These are phyloP conservation scores for Dryas drummondii DNA, from an alignment of 306 rosid species.

Conservation along the genomic window DNA sequence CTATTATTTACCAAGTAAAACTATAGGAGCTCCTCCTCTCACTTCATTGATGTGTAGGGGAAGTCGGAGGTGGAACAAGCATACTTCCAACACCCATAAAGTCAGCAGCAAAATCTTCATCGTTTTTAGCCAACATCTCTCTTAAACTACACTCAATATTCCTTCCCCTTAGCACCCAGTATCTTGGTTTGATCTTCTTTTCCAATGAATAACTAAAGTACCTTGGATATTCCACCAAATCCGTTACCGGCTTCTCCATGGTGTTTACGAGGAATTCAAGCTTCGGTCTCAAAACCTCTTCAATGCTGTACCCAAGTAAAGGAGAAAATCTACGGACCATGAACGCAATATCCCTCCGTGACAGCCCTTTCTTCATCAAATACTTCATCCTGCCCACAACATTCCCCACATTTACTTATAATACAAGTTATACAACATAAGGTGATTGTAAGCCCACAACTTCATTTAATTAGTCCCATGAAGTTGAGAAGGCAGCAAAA, in stretches of 20 bases:
- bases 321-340: conserved; percentile 87
- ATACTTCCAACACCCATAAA: conserved; percentile 40
- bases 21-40: background rate
- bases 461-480: background rate
- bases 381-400: conserved; percentile 54
- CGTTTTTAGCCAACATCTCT: conserved; percentile 81
- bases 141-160: conserved; percentile 65
- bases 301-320: conserved; percentile 74
- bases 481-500: background rate
- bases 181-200: conserved; percentile 87
- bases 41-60: conserved; percentile 17
- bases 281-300: conserved; percentile 78
- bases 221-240: conserved; percentile 81
- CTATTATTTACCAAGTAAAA: conserved; percentile 32
- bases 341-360: conserved; percentile 57
- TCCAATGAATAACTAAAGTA: conserved; percentile 91
- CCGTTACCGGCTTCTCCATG: conserved; percentile 75
- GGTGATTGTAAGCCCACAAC: too few species aligned
- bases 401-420: conserved; percentile 17
- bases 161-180: conserved; percentile 55
- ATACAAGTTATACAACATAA: background rate
- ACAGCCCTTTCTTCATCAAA: conserved; percentile 65
- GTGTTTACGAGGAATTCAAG: conserved; percentile 65
- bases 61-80: conserved; percentile 20
- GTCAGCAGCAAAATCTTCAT: conserved; percentile 72